phyloP scores from a whole-genome alignment of 768 basidiomycete genomes.

The Fomitopsis pulvina region DNA sequence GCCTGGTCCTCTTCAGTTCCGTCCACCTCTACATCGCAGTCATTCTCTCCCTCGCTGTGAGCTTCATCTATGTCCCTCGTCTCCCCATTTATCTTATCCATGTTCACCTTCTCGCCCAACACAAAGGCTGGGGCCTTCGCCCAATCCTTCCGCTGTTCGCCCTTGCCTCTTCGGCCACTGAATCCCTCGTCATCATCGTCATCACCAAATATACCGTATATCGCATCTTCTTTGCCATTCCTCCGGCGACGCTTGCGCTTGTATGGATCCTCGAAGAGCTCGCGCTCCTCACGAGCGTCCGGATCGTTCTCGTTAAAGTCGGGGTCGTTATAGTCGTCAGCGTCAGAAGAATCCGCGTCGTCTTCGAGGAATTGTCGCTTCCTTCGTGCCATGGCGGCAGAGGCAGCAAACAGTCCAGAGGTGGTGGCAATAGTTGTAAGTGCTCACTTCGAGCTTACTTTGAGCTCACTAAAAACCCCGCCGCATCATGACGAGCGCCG shows the following conservation, averaged over 20 bases:
- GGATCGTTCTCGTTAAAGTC: conserved; percentile 45
- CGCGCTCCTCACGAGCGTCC: conserved; percentile 65
- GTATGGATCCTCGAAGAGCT: conserved; percentile 74
- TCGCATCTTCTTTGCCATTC: conserved; percentile 62
- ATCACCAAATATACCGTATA: conserved; percentile 72
- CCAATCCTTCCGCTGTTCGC: conserved; percentile 51
- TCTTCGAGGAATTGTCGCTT: conserved; percentile 69
- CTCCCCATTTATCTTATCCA: conserved; percentile 34
- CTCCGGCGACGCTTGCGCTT: conserved; percentile 58
- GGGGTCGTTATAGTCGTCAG: conserved; percentile 33
- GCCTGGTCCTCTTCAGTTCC: conserved; percentile 28
- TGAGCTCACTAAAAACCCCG: no score
- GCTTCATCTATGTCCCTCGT: conserved; percentile 31
- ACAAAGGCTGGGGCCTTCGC: conserved; percentile 75
- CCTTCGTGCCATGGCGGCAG: conserved; percentile 64
- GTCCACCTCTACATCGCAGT: conserved; percentile 31
- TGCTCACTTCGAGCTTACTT: no score
- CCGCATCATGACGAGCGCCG: no score
- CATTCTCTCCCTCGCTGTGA: conserved; percentile 30
- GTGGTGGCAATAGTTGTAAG: no score
- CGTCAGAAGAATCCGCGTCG: conserved; percentile 62
- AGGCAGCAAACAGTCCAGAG: no score
- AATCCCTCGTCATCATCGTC: conserved; percentile 58
- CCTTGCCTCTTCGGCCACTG: conserved; percentile 18
- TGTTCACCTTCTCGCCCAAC: conserved; percentile 37